phyloP scores from a whole-genome alignment of 2,329 filamentous ascomycete genomes.

The Trichoderma atroviride region DNA sequence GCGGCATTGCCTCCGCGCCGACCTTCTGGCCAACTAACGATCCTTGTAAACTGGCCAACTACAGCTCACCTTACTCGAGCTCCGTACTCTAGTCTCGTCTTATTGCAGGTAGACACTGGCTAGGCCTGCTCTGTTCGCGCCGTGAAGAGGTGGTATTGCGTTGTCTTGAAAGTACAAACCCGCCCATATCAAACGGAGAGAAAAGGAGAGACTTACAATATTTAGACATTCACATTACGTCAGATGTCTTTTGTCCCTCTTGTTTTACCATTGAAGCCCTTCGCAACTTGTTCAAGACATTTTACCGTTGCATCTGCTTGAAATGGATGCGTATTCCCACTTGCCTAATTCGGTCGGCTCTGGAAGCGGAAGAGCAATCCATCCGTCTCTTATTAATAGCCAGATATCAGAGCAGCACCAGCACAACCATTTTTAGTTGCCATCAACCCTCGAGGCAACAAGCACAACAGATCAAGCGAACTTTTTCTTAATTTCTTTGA shows the following conservation, averaged over 20 bases:
- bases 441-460: not conserved
- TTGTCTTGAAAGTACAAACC: not conserved
- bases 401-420: not conserved
- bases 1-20: constrained; percentile 24
- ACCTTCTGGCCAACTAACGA: constrained; percentile 6
- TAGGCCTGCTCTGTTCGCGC: not conserved
- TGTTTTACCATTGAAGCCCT: not conserved
- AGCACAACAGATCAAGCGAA: not conserved
- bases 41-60: constrained; percentile 1
- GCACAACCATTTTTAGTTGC: not conserved
- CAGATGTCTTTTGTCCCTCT: not conserved
- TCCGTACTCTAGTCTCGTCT: not conserved
- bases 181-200: not conserved
- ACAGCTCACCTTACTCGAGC: not conserved
- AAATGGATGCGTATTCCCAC: constrained; percentile 24
- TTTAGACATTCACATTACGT: constrained; percentile 18
- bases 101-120: not conserved
- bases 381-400: not conserved
- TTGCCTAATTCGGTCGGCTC: constrained; percentile 13
- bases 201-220: not conserved
- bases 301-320: constrained; percentile 5
- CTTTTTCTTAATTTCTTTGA: not conserved
- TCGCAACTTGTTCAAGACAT: constrained; percentile 1
- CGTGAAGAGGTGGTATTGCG: not conserved
- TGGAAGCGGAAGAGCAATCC: constrained; percentile 11